Evolutionary conservation across 495 filamentous ascomycete species (phyloP), one percentile per base, ranked within the genome.

Genomic region (Baudoinia panamericana): DNA sequence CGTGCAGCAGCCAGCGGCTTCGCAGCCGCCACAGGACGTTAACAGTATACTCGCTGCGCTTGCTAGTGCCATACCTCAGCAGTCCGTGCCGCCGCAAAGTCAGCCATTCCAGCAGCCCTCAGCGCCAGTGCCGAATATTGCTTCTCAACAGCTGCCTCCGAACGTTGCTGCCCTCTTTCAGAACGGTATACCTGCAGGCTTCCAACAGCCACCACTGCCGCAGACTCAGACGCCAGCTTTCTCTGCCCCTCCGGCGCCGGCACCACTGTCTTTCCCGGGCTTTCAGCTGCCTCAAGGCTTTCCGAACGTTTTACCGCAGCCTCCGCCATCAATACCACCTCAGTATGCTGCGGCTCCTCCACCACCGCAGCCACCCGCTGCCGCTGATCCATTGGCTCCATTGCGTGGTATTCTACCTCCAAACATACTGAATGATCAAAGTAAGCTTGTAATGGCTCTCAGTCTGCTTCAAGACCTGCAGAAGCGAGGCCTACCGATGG

Each of bases 41-140:
- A 53, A 43, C 27, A 43, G 48, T 36, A 50, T 59, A 21, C 51
- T 59, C 15, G 54, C 58, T 23, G 45, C 55, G 0, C 52, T 61
- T 10, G 54, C 53, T 8, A 55, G 38, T 23, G 42, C 53, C 25
- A 51, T 45, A 21, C 37, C 36, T 16, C 24, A 45, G 37, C 32
- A 34, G 11, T n/a, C 25, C 9, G 19, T 36, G 10, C 24, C 23
- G 16, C 27, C 30, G 22, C 34, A 33, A 30, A 23, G 33, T 27
- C 38, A 45, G 38, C 30, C 33, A 7, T 11, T 19, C 15, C 26
- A 35, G 13, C 49, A 48, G 22, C 18, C 46, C 27, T 11, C 40
- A 19, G 28, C 43, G 6, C 36, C 27, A 13, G 23, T 20, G 17
- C 13, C 31, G 5, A 10, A 11, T 2, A 29, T 15, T n/a, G 15